Conservation (phyloP, 2,329 filamentous ascomycete genomes). For the Botrytis hyacinthi region DNA sequence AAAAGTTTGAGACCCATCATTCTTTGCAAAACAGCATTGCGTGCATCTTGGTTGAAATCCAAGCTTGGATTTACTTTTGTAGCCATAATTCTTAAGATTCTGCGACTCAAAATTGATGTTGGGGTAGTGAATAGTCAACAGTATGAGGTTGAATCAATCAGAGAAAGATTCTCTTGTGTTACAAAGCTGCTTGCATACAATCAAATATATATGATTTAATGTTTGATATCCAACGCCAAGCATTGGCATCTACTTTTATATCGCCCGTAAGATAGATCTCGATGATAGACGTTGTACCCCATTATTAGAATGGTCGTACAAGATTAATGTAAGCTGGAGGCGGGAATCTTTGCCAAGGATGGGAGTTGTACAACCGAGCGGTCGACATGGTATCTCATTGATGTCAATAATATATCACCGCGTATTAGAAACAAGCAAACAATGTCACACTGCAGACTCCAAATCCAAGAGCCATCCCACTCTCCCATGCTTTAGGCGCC, state of each 20-base stretch:
- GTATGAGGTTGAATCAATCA: background rate
- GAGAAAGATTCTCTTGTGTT: background rate
- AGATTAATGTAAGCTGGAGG: background rate
- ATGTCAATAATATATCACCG: background rate
- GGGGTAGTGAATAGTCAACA: background rate
- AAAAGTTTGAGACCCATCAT: background rate
- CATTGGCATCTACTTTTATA: too few relatives aligned
- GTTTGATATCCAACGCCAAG: too few relatives aligned
- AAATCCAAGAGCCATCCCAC: background rate
- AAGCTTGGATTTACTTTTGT: background rate
- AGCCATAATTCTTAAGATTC: background rate
- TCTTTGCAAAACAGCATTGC: background rate
- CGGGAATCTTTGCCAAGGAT: background rate
- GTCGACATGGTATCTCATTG: background rate
- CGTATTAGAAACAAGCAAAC: background rate
- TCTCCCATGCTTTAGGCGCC: background rate
- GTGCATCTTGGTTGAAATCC: background rate
- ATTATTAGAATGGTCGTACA: background rate
- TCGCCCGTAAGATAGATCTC: background rate
- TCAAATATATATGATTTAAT: background rate
- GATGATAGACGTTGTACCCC: background rate
- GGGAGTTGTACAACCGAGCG: background rate
- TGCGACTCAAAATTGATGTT: background rate
- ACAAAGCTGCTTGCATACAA: background rate
- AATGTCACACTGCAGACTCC: background rate